Evolutionary conservation across 148 eudicot genomes (phyloP).

Genomic region (Vaccinium myrtillus): DNA sequence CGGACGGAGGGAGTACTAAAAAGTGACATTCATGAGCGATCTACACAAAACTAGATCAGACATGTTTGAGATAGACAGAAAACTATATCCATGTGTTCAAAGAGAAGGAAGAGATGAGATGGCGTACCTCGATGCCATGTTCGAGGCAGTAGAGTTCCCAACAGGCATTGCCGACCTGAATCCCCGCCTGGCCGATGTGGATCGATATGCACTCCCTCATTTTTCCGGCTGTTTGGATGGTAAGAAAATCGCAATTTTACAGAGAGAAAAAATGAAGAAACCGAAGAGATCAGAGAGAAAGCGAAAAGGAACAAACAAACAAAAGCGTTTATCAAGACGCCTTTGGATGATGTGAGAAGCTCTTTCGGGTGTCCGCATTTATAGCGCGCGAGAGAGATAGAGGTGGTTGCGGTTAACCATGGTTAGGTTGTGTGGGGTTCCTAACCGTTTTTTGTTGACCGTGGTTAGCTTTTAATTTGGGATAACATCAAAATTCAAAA

Average conservation of each 20-base stretch:
- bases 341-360: conserved; percentile 22
- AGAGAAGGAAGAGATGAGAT: conserved; percentile 3
- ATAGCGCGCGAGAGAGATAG: conserved; percentile 13
- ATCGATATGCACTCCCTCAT: conserved; percentile 37
- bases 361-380: conserved; percentile 1
- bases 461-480: not conserved
- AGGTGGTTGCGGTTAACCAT: conserved; percentile 14
- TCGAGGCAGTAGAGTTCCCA: conserved; percentile 37
- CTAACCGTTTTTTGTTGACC: not conserved
- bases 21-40: not conserved
- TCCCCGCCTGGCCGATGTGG: conserved; percentile 38
- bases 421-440: not conserved
- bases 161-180: conserved; percentile 36
- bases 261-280: not conserved
- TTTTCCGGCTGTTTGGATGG: not conserved
- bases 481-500: too few species aligned
- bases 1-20: too few species aligned
- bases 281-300: not conserved
- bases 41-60: too few species aligned
- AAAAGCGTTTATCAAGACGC: conserved; percentile 42
- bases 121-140: conserved; percentile 31
- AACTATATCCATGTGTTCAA: not conserved
- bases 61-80: not conserved
- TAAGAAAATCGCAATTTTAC: not conserved
- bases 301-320: not conserved